Base-by-base conservation (phyloP, 148 eudicot species). In the Nepenthes gracilis region DNA sequence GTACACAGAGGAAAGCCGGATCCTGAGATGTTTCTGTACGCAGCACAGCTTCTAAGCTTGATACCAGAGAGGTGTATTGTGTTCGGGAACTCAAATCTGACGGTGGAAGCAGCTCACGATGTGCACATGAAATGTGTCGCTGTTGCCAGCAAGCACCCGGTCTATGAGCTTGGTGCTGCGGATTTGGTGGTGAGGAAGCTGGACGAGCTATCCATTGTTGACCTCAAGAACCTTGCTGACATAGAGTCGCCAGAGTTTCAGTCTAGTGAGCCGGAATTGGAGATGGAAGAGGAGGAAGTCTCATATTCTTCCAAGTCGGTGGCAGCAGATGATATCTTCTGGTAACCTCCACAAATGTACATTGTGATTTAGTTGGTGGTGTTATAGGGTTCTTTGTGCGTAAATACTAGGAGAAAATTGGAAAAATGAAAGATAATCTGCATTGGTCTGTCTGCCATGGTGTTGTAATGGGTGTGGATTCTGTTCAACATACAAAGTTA, bases 91-190 rank as follows among this genome's bases (percentile, higher is more conserved):
- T 93, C 98, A 8, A 93, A 93, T 67, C 84, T 34, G 35, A 93
- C 95, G 0, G 88, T 93, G 37, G 96, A 93, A 78, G 98, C 98
- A 33, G 95, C 98, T 35, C 98, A 86, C 54, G 98, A 93, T 59
- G 98, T 88, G 0, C 72, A 78, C 33, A 93, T 93, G 98, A 93
- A 88, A 63, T 93, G 98, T 57, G 91, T 93, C 7, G 98, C 98
- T 9, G 96, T 93, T 63, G 98, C 98, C 35, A 93, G 98, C 65
- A 93, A 93, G 77, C 95, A 93, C 61, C 96, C 88, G 12, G 80
- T 82, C 2, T 93, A 88, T 65, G 98, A 93, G 77, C 95, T 93
- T 23, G 84, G 79, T 8, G 98, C 98, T 1, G 98, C 98, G 0
- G 96, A 93, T 54, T 50, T 86, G 81, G 96, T 93, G 23, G 98